Evolutionary conservation across 2,329 filamentous ascomycete genomes (phyloP).

Genomic region (Rhynchosporium graminicola): DNA sequence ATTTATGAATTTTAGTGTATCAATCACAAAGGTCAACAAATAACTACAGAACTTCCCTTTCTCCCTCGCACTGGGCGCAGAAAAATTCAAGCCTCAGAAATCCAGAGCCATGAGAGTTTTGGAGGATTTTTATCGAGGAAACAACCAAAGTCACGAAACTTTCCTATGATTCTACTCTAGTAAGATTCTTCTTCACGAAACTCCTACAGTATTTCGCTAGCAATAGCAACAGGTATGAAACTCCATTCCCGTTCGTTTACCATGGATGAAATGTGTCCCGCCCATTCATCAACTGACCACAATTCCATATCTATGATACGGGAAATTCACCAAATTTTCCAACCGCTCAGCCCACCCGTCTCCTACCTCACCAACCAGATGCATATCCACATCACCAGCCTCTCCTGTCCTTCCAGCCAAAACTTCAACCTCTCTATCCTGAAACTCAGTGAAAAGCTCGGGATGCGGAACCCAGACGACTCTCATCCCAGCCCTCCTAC

Average conservation of each 20-base stretch:
- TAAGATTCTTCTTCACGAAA: no score
- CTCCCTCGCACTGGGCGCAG: no score
- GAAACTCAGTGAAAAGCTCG: conserved; percentile 73
- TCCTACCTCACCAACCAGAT: conserved; percentile 61
- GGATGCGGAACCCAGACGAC: conserved; percentile 91
- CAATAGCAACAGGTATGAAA: neutral
- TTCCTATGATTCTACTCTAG: no score
- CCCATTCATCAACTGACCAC: conserved; percentile 28
- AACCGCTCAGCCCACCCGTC: conserved; percentile 64
- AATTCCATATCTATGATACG: conserved; percentile 61
- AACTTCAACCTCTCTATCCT: conserved; percentile 75
- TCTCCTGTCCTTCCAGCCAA: conserved; percentile 71
- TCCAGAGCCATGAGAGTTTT: no score
- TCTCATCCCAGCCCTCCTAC: conserved; percentile 88
- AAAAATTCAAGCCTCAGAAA: no score
- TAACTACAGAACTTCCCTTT: no score
- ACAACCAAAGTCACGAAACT: neutral
- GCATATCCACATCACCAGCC: conserved; percentile 44
- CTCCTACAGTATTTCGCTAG: no score
- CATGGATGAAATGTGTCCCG: neutral
- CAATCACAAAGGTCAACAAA: no score
- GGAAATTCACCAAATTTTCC: conserved; percentile 53
- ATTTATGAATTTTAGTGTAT: no score
- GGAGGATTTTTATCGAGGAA: no score
- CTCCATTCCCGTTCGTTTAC: neutral